Evolutionary conservation across 23 red algal species (phyloP), one percentile per base, ranked within the genome.

Genomic region (Pyropia haitanensis): DNA sequence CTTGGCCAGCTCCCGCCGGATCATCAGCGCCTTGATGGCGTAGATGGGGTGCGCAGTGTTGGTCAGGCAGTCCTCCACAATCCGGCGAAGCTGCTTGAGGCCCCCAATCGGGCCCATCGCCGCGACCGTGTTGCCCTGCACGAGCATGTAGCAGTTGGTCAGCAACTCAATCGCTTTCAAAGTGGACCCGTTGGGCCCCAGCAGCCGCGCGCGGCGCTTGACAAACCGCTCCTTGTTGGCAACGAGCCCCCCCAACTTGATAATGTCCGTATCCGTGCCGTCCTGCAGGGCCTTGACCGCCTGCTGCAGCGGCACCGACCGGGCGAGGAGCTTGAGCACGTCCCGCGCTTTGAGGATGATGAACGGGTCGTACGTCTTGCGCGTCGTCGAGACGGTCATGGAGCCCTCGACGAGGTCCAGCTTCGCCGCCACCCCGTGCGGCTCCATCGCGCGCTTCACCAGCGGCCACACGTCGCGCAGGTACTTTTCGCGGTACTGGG

Each of bases 21-120:
- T 98, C 94, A 98, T 98, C 46, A 98, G 77, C 30, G 75, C 80
- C 65, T 98, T 98, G 70, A 98, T 91, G 48, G 91, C 85, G 61
- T 98, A 98, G 67, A 98, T 78, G 3, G 94, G 94, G 49, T 98
- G 94, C 39, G 39, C 39, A 19, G 91, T 62, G 58, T 98, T 98
- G 18, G 30, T 64, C 86, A 98, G 91, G 66, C 85, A 91, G 58
- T 98, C 94, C 33, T 90, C 85, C 18, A 98, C 72, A 63, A 98
- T 91, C 18, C 63, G 50, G 15, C 94, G 85, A 24, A 89, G 86
- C 71, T 82, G 79, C 53, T 98, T 98, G 18, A 98, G 65, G 6
- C 85, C 85, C 67, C 88, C 88, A 67, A 69, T 77, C 26, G 49
- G 29, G 30, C 94, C 94, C 86, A 98, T 91, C 32, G 75, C 88